Percentiles rank a stretch among this genome's conserved stretches.
Evolutionary conservation across 208 protist species (phyloP).

Genomic region (Leishmania braziliensis): DNA sequence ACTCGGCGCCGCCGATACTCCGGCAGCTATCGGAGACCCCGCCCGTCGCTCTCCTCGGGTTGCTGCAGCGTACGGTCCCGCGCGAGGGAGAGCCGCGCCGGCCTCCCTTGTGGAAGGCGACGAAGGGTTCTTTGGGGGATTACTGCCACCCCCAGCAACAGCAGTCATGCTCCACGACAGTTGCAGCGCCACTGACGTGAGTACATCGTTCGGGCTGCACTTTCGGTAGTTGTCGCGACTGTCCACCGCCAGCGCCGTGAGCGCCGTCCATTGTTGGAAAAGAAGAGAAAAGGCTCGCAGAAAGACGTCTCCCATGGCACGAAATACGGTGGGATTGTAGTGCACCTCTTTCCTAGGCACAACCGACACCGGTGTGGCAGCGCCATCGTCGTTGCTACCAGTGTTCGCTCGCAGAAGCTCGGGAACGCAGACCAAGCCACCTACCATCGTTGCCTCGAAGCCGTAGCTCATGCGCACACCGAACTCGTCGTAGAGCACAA

Average conservation of each 20-base stretch:
- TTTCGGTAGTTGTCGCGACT: conserved; percentile 6
- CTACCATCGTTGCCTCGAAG: conserved; percentile 94
- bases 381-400: background rate
- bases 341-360: conserved; percentile 23
- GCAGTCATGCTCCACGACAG: conserved; percentile 29
- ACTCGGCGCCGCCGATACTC: background rate
- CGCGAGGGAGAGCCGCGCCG: conserved; percentile 13
- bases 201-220: conserved; percentile 1
- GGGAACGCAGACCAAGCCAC: conserved; percentile 44
- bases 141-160: conserved; percentile 21
- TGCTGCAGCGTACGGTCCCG: conserved; percentile 65
- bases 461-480: conserved; percentile 94
- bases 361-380: background rate
- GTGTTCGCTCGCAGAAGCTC: conserved; percentile 15
- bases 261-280: conserved; percentile 18
- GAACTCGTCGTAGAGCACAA: conserved; percentile 92
- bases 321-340: conserved; percentile 28
- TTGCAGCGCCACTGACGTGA: conserved; percentile 11
- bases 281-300: conserved; percentile 24
- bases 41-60: conserved; percentile 53
- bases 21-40: conserved; percentile 1
- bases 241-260: background rate
- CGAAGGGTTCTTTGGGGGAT: conserved; percentile 11
- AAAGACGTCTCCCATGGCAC: conserved; percentile 33
- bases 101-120: conserved; percentile 4